phyloP scores from a whole-genome alignment of 495 filamentous ascomycete species.

The Cenococcum geophilum region DNA sequence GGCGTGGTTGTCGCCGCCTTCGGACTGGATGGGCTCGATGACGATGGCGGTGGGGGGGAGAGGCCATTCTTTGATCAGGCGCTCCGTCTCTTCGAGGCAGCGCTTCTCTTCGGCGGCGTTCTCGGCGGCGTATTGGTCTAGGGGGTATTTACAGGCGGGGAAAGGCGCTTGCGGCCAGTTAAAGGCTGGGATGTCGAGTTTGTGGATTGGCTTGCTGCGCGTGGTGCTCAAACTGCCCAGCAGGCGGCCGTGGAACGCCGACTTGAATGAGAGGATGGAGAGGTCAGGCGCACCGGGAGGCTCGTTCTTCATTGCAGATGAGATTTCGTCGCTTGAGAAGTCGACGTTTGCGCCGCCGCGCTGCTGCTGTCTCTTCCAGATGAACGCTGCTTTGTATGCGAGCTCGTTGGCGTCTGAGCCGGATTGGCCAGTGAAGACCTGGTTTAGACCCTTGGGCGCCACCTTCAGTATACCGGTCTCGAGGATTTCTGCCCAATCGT shows the following conservation, averaged over 20 bases:
- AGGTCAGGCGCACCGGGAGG: constrained; percentile 74
- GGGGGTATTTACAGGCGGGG: constrained; percentile 82
- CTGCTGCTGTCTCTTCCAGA: constrained; percentile 86
- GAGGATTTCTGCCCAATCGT: constrained; percentile 81
- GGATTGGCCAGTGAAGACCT: constrained; percentile 95
- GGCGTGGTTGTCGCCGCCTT: constrained; percentile 98
- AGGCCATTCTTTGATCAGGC: constrained; percentile 74
- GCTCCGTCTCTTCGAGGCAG: constrained; percentile 84
- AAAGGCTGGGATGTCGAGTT: constrained; percentile 96
- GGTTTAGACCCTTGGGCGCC: constrained; percentile 83
- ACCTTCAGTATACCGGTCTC: constrained; percentile 82
- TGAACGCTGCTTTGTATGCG: constrained; percentile 99
- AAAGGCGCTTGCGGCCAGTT: constrained; percentile 97
- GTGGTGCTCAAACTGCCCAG: constrained; percentile 92
- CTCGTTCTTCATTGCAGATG: constrained; percentile 78
- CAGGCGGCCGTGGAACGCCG: constrained; percentile 90
- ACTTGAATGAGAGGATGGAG: constrained; percentile 89
- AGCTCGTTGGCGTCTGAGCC: constrained; percentile 98
- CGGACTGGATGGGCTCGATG: constrained; percentile 94
- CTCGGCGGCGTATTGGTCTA: constrained; percentile 73
- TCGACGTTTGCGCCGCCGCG: constrained; percentile 76
- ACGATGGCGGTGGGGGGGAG: constrained; percentile 84
- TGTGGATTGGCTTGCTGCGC: constrained; percentile 94
- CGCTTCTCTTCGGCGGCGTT: constrained; percentile 79
- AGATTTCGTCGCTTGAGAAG: constrained; percentile 77